Conservation (phyloP, 225 moss, liverwort and hornwort genomes). For the Ulota crispa region DNA sequence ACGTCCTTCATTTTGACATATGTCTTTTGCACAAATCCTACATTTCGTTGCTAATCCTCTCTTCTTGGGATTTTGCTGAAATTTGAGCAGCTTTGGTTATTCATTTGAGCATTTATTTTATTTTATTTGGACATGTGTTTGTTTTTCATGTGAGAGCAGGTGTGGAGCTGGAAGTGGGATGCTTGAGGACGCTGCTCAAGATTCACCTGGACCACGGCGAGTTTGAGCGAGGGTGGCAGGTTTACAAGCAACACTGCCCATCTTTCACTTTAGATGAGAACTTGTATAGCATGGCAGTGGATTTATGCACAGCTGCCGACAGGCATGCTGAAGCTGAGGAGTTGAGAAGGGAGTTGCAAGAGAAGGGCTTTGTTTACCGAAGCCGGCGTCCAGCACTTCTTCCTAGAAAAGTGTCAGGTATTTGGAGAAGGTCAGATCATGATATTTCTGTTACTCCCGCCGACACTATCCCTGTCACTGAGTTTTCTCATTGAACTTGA, state of each 20-base stretch:
- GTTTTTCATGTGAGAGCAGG: neutral
- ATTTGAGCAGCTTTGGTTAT: no score
- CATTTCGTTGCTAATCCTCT: neutral
- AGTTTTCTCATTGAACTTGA: conserved; percentile 41
- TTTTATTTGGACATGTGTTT: no score
- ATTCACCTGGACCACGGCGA: conserved; percentile 48
- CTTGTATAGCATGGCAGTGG: conserved; percentile 66
- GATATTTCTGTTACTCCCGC: neutral
- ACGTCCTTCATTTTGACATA: neutral
- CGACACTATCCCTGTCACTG: conserved; percentile 1
- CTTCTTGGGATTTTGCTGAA: no score
- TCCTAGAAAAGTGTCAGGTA: conserved; percentile 22
- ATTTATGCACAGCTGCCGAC: conserved; percentile 60
- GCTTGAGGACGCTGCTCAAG: conserved; percentile 67
- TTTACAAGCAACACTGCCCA: conserved; percentile 49
- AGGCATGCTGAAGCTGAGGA: conserved; percentile 46
- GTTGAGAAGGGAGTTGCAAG: conserved; percentile 50
- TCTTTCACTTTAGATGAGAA: conserved; percentile 54
- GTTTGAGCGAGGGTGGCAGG: conserved; percentile 53
- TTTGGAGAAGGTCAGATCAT: conserved; percentile 46
- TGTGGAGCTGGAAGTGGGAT: conserved; percentile 56
- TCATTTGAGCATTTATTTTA: no score
- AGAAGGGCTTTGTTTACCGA: conserved; percentile 50
- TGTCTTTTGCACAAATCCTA: neutral
- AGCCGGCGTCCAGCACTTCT: conserved; percentile 16